phyloP scores from a whole-genome alignment of 2,329 filamentous ascomycete genomes.

The Zymoseptoria ardabiliae region DNA sequence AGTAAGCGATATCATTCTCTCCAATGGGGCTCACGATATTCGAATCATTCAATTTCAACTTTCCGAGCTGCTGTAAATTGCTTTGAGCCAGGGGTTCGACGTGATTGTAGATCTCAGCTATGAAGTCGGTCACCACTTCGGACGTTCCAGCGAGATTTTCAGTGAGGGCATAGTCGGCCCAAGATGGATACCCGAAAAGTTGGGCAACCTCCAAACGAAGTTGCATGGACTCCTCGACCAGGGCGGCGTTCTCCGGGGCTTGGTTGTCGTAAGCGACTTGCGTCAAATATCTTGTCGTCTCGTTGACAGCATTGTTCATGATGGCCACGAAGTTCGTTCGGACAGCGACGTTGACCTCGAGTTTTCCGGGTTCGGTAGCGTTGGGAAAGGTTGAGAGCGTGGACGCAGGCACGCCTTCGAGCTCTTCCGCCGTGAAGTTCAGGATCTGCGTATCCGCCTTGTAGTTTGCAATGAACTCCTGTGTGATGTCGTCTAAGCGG shows the following conservation, averaged over 20 bases:
- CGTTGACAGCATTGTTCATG: constrained; percentile 63
- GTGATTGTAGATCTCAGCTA: too few relatives aligned
- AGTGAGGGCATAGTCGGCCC: too few relatives aligned
- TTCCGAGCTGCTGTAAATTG: too few relatives aligned
- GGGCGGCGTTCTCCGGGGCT: constrained; percentile 60
- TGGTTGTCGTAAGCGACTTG: constrained; percentile 70
- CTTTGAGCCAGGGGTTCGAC: too few relatives aligned
- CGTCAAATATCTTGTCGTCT: constrained; percentile 58
- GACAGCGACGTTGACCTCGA: constrained; percentile 45
- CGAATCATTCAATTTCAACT: too few relatives aligned
- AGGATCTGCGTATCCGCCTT: constrained; percentile 70
- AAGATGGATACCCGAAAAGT: constrained; percentile 47
- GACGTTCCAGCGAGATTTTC: too few relatives aligned
- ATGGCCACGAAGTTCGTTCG: constrained; percentile 58
- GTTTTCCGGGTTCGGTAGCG: constrained; percentile 60
- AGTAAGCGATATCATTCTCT: too few relatives aligned
- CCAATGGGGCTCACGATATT: too few relatives aligned
- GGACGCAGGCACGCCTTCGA: constrained; percentile 65
- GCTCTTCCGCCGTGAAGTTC: constrained; percentile 65
- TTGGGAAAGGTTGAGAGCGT: constrained; percentile 58
- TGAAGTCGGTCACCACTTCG: too few relatives aligned
- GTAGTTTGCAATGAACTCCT: constrained; percentile 65
- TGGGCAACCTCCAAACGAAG: constrained; percentile 72
- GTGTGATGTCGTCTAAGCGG: constrained; percentile 62
- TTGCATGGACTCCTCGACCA: constrained; percentile 64